These are phyloP conservation scores for Malassezia furfur DNA, from an alignment of 1,284 basidiomycete species.

Conservation along the genomic window DNA sequence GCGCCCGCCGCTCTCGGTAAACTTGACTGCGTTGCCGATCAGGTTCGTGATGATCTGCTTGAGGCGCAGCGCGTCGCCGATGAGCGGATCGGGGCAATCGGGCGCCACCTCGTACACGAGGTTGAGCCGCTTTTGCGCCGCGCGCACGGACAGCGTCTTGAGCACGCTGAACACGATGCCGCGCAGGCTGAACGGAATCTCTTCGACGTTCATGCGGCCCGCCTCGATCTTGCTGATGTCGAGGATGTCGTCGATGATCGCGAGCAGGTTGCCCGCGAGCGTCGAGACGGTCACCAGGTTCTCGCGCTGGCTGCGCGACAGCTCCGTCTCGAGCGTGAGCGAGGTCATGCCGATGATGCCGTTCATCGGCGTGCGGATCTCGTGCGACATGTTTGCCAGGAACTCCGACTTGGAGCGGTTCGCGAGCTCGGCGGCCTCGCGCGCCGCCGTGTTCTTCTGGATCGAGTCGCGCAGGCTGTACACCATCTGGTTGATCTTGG, in stretches of 20 bases:
- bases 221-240: slow-evolving; percentile 59
- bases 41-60: slow-evolving; percentile 48
- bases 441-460: slow-evolving; percentile 96
- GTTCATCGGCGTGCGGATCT: slow-evolving; percentile 49
- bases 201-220: slow-evolving; percentile 98
- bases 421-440: slow-evolving; percentile 84
- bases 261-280: slow-evolving; percentile 78
- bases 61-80: slow-evolving; percentile 81
- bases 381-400: slow-evolving; percentile 49
- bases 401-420: slow-evolving; percentile 97
- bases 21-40: slow-evolving; percentile 52
- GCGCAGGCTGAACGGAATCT: slow-evolving; percentile 92
- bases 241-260: slow-evolving; percentile 64
- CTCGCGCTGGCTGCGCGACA: slow-evolving; percentile 80
- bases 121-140: slow-evolving; percentile 93
- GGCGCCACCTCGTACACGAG: slow-evolving; percentile 93
- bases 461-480: slow-evolving; percentile 93
- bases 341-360: slow-evolving; percentile 99
- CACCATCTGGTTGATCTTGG: slow-evolving; percentile 98
- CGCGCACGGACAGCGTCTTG: slow-evolving; percentile 95
- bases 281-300: slow-evolving; percentile 92
- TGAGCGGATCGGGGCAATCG: slow-evolving; percentile 89
- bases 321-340: slow-evolving; percentile 82
- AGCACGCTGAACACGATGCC: slow-evolving; percentile 94
- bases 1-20: slow-evolving; percentile 75